These are phyloP conservation scores for Melampsora larici-populina DNA, from an alignment of 1,284 basidiomycete species.

Conservation along the genomic window DNA sequence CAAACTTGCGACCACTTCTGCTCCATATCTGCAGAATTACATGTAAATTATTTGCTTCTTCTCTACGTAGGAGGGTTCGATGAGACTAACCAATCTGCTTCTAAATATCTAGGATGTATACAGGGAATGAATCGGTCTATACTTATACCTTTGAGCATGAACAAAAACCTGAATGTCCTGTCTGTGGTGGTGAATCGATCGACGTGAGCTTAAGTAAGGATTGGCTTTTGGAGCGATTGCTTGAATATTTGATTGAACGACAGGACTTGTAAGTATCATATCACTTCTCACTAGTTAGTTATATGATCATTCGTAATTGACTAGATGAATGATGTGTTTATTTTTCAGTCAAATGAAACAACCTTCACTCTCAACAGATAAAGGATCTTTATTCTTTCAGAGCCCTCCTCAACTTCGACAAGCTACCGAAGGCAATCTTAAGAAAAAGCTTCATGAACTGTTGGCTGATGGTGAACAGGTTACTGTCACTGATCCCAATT, in stretches of 20 bases:
- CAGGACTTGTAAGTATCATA: slow-evolving; percentile 72
- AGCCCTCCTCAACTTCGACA: slow-evolving; percentile 83
- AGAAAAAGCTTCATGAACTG: slow-evolving; percentile 77
- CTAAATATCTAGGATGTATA: slow-evolving; percentile 59
- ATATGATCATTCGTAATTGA: neutral
- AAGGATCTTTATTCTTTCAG: slow-evolving; percentile 80
- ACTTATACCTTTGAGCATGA: slow-evolving; percentile 97
- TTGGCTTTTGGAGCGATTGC: slow-evolving; percentile 74
- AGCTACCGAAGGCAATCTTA: slow-evolving; percentile 80
- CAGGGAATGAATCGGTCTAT: slow-evolving; percentile 93
- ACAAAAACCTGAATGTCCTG: slow-evolving; percentile 86
- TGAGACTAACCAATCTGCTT: no score
- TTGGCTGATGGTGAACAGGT: slow-evolving; percentile 70
- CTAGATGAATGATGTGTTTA: neutral
- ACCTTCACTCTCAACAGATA: slow-evolving; percentile 70
- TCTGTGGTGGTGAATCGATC: slow-evolving; percentile 86
- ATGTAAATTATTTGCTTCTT: slow-evolving; percentile 59
- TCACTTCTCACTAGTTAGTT: neutral
- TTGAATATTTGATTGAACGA: slow-evolving; percentile 76
- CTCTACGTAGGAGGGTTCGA: slow-evolving; percentile 64
- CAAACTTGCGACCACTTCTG: slow-evolving; percentile 93
- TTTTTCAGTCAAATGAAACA: slow-evolving; percentile 79
- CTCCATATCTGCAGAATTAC: slow-evolving; percentile 94
- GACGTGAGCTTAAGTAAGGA: slow-evolving; percentile 67
- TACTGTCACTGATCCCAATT: slow-evolving; percentile 76